Conservation (phyloP, 2,329 filamentous ascomycete species). For the Beauveria scarabaeidicola region DNA sequence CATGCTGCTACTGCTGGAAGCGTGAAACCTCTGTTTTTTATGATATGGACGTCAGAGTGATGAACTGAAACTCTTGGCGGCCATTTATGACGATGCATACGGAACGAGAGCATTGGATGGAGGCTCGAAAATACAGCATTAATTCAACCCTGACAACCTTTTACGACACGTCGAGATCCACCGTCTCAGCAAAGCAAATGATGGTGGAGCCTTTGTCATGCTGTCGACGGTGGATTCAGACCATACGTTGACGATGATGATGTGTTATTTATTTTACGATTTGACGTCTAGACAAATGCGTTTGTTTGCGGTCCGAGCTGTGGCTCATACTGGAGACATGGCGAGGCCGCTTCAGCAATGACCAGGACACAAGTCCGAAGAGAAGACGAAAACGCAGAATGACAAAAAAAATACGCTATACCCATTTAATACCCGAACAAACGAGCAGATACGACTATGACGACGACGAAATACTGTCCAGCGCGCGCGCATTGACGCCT, state of each 20-base stretch:
- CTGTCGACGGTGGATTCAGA: slow-evolving; percentile 19
- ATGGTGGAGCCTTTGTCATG: neutral
- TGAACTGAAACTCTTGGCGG: slow-evolving; percentile 7
- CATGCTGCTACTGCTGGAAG: neutral
- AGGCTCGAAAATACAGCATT: slow-evolving; percentile 31
- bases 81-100: slow-evolving; percentile 31
- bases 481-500: slow-evolving; percentile 6
- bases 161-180: slow-evolving; percentile 25
- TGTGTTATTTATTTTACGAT: slow-evolving; percentile 32
- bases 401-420: slow-evolving; percentile 22
- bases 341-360: slow-evolving; percentile 8
- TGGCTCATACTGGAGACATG: neutral
- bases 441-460: slow-evolving; percentile 26
- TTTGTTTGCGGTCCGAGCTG: neutral
- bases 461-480: slow-evolving; percentile 18
- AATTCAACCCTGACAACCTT: slow-evolving; percentile 32
- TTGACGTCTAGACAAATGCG: slow-evolving; percentile 35
- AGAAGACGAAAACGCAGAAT: slow-evolving; percentile 8
- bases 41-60: slow-evolving; percentile 3
- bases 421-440: slow-evolving; percentile 32
- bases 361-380: slow-evolving; percentile 3
- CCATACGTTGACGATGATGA: slow-evolving; percentile 36
- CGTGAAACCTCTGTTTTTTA: slow-evolving; percentile 4
- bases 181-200: slow-evolving; percentile 13
- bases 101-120: slow-evolving; percentile 30